Base-by-base conservation (phyloP, 2,329 filamentous ascomycete genomes). In the Apiospora saccharicola region DNA sequence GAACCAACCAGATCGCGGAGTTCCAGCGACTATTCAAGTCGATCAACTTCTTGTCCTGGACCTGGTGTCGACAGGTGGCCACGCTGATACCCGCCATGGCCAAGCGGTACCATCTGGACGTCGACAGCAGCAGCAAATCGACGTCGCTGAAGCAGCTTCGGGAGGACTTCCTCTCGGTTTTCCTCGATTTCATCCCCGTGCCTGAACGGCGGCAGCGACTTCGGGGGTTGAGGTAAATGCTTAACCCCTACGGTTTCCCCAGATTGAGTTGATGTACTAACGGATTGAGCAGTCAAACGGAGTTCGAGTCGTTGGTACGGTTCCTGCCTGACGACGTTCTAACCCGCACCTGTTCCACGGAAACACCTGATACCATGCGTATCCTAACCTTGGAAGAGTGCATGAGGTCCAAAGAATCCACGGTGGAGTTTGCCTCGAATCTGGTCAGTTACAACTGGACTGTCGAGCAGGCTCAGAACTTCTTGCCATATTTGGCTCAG, bases 11-110 rank as follows among this genome's bases (percentile, higher is more conserved):
- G 43, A 10, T 68, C 24, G 43, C 12, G 67, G 43, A 47, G 67
- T 34, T 68, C 12, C 67, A n/a, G 46, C 43, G 24, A 24, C 67
- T 68, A 24, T 68, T 46, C 46, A 26, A 22, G 67, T 47, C 67
- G 10, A 41, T 30, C 67, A 68, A 68, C 12, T 14, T 47, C 16
- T 1, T 68, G 43, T 44, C 67, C n/a, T 68, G 67, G 67, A 47
- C 19, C 7, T 46, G 43, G 34, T 68, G 67, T n/a, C 67, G 67
- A 19, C 43, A 44, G 14, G 67, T 30, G 24, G 43, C 67, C 43
- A 47, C 47, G 67, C 53, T 22, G 26, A 12, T 61, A 10, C 53
- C 53, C 30, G 13, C 16, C 53, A 61, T 61, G 53, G 53, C 30
- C 1, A 22, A 16, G 53, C 26, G 19, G 22, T 61, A 61, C 30